Conservation (phyloP, 176 grass and related monocot genomes). For the Secale cereale region DNA sequence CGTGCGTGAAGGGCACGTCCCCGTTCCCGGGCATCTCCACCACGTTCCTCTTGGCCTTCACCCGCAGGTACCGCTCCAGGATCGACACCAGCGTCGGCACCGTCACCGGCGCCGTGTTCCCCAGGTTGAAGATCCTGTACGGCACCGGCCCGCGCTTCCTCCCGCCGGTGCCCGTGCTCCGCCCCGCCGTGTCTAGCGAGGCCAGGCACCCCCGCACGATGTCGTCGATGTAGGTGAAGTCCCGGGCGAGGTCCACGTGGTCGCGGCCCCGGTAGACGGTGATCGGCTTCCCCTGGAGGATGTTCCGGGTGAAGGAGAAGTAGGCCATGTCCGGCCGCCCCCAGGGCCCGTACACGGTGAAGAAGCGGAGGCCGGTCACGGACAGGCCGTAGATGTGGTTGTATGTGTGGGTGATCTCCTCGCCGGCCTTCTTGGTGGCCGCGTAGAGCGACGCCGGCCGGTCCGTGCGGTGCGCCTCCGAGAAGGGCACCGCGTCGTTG, state of each 20-base stretch:
- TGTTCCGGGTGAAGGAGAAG: conserved; percentile 74
- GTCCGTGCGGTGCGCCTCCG: conserved; percentile 70
- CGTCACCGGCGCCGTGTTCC: conserved; percentile 69
- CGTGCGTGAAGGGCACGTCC: too few relatives aligned
- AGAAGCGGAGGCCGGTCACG: conserved; percentile 76
- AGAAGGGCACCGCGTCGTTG: conserved; percentile 60
- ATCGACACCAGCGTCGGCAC: conserved; percentile 54
- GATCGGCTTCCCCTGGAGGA: conserved; percentile 69
- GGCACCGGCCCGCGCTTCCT: conserved; percentile 49
- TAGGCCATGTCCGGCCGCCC: conserved; percentile 73
- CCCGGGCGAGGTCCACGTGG: conserved; percentile 54
- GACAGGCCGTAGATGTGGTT: conserved; percentile 87
- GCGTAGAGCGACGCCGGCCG: conserved; percentile 74
- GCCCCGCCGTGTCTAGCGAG: conserved; percentile 51
- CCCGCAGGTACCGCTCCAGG: conserved; percentile 50
- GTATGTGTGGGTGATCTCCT: conserved; percentile 79
- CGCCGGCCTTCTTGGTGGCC: conserved; percentile 82
- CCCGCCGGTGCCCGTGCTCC: conserved; percentile 50
- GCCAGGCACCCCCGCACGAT: conserved; percentile 51
- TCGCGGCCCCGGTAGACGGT: conserved; percentile 60
- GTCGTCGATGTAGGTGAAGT: conserved; percentile 88
- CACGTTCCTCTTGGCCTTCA: conserved; percentile 53
- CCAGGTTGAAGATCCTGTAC: conserved; percentile 71
- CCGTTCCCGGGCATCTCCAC: conserved; percentile 77
- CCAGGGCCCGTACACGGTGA: conserved; percentile 79